Percentiles rank a stretch among this genome's conserved stretches.
Evolutionary conservation across 495 filamentous ascomycete genomes (phyloP).

Genomic region (Schizothecium vesticola): DNA sequence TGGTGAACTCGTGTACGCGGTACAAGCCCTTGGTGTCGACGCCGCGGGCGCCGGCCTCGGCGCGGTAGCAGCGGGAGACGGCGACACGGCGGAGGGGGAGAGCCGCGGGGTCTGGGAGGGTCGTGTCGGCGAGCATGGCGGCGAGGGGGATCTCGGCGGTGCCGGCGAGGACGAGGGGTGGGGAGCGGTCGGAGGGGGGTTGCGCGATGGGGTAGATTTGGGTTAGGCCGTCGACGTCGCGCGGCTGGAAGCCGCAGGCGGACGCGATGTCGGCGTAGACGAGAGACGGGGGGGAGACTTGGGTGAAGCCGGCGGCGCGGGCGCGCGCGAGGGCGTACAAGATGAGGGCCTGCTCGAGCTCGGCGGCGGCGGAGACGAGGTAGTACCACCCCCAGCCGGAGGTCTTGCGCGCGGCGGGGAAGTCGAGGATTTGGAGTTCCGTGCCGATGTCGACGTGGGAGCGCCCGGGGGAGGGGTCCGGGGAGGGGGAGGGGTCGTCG

Average conservation of each 20-base stretch:
- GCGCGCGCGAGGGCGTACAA: constrained; percentile 73
- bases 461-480: constrained; percentile 45
- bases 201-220: constrained; percentile 80
- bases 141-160: constrained; percentile 95
- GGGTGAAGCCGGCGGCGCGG: constrained; percentile 62
- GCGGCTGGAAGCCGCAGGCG: constrained; percentile 88
- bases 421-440: constrained; percentile 77
- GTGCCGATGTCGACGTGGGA: constrained; percentile 83
- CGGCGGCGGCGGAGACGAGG: constrained; percentile 77
- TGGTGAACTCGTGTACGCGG: constrained; percentile 98
- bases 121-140: constrained; percentile 74
- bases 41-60: constrained; percentile 86
- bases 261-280: constrained; percentile 87
- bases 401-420: constrained; percentile 66
- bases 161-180: constrained; percentile 67
- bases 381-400: constrained; percentile 98
- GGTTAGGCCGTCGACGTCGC: constrained; percentile 84
- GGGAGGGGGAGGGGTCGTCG: constrained; percentile 54
- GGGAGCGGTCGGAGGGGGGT: constrained; percentile 54
- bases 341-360: constrained; percentile 89
- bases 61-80: constrained; percentile 82
- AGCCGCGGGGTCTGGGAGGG: constrained; percentile 40
- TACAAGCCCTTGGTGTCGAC: constrained; percentile 91
- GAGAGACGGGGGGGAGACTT: constrained; percentile 78
- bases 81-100: constrained; percentile 74